Evolutionary conservation across 129 eudicot genomes (phyloP).

Genomic region (Gnaphalium uliginosum): DNA sequence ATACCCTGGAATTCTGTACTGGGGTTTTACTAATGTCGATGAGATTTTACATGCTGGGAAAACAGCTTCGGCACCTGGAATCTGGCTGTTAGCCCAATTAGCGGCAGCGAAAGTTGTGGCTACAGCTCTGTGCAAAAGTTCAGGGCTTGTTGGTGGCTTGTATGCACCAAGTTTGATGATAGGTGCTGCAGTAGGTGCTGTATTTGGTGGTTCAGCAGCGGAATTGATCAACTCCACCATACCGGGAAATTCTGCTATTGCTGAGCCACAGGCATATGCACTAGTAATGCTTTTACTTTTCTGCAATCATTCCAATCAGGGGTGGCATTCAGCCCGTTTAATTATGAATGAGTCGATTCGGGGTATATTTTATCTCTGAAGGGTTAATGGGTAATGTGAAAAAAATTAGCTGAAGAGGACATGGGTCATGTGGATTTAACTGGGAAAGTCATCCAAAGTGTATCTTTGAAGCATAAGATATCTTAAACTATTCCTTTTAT

Average conservation of each 20-base stretch:
- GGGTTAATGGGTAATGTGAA: too few relatives aligned
- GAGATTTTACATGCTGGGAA: slow-evolving; percentile 96
- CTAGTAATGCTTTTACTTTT: slow-evolving; percentile 46
- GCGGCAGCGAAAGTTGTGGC: slow-evolving; percentile 97
- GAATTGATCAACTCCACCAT: slow-evolving; percentile 79
- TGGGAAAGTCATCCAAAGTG: too few relatives aligned
- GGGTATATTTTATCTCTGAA: too few relatives aligned
- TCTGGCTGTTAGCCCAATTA: slow-evolving; percentile 89
- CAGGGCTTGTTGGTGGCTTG: slow-evolving; percentile 95
- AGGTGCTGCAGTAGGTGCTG: slow-evolving; percentile 99
- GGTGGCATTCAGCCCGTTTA: too few relatives aligned
- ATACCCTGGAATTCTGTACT: slow-evolving; percentile 89
- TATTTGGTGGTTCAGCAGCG: slow-evolving; percentile 92
- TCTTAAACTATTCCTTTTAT: too few relatives aligned
- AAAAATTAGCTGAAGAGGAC: too few relatives aligned
- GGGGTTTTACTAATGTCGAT: slow-evolving; percentile 98
- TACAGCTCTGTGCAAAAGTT: slow-evolving; percentile 90
- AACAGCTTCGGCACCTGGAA: slow-evolving; percentile 97
- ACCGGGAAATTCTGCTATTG: slow-evolving; percentile 91
- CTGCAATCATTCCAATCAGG: background rate
- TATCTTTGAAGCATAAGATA: too few relatives aligned
- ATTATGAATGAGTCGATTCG: background rate
- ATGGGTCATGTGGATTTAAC: too few relatives aligned
- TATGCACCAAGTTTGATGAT: slow-evolving; percentile 99
- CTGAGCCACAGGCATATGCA: slow-evolving; percentile 97